Evolutionary conservation across 495 filamentous ascomycete genomes (phyloP), one percentile per base, ranked within the genome.

Genomic region (Hypoxylon subgilvum): DNA sequence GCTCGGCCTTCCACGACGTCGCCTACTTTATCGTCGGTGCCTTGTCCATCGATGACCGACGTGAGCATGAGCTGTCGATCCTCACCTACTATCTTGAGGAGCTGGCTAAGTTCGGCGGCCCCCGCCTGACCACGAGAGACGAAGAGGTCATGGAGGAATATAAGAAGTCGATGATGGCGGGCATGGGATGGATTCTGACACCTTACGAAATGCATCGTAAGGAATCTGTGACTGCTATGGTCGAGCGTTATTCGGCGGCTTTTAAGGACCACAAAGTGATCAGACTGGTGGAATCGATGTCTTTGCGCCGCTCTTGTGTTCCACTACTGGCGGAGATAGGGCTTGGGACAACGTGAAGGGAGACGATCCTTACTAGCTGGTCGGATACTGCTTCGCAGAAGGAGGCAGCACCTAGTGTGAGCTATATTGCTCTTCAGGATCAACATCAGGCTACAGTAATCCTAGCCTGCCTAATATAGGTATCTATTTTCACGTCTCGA

Each of bases 41-140:
- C 25, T 13, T 66, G 23, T 52, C 84, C 82, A 63, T 87, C 82
- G 17, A 87, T 79, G 56, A 87, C 80, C 72, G 90, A 82, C 8
- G 87, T 78, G 5, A 82, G 80, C 57, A 90, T 77, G 57, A 91
- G 75, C 63, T 90, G 88, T 62, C 90, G 61, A 30, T 85, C 81
- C 46, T 89, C 79, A 14, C 89, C 73, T 64, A 63, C 35, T 69
- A 19, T 83, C 87, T 43, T 83, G 79, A 46, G 85, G 43, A 52
- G 59, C 44, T 65, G n/a, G 34, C 49, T 18, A 35, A 28, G 13
- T 53, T 65, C 6, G 64, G 64, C 17, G 67, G 64, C 4, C 60
- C 57, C 5, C 30, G 27, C 39, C 78, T 69, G 14, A 56, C 63
- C 21, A 38, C 47, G 1, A 27, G 63, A 4, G 51, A 65, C 9